Evolutionary conservation across 345 rosid species (phyloP), one percentile per base, ranked within the genome.

Genomic region (Angophora floribunda): DNA sequence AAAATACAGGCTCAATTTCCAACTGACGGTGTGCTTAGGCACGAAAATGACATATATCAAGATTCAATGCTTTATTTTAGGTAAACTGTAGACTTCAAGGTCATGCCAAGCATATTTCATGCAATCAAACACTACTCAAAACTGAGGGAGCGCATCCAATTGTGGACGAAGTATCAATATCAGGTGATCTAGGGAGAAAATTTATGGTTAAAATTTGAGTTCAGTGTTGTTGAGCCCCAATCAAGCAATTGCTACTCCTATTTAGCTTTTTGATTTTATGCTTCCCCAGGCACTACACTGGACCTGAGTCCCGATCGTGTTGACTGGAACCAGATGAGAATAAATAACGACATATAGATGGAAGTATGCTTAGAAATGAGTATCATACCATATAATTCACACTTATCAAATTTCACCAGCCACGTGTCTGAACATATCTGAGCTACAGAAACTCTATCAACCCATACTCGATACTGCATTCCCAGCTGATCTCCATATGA

Each of bases 361-460:
- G 44, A 51, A 67, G 44, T 70, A 67, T 61, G 82, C 13, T 47
- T 44, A 67, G 78, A 51, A 63, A 86, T 28, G 26, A 13, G 87
- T 78, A 55, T 88, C 94, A 93, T 59, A 97, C 99, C 98, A 57
- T 88, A 92, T 91, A 90, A 89, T 88, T 97, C 99, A 96, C 97
- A 96, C 90, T 94, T 95, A 85, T 95, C 91, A 91, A 96, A 95
- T 91, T 90, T 95, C 87, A 91, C 96, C 45, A 95, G 90, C 99
- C 99, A 97, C 32, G 94, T 70, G 52, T 94, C 95, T 86, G 95
- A 88, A 85, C 95, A 93, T 82, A 93, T 92, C 89, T 91, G 95
- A 88, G 95, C 90, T 78, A 90, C 44, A 7, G 94, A 90, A 50
- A 95, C 92, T 52, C 90, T 92, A 93, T 97, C 99, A 86, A 95